A percentile compares a stretch with the other conserved stretches of the same genome.
Conservation (phyloP, 352 stramenopile species). For the Globisporangium cederbergense region DNA sequence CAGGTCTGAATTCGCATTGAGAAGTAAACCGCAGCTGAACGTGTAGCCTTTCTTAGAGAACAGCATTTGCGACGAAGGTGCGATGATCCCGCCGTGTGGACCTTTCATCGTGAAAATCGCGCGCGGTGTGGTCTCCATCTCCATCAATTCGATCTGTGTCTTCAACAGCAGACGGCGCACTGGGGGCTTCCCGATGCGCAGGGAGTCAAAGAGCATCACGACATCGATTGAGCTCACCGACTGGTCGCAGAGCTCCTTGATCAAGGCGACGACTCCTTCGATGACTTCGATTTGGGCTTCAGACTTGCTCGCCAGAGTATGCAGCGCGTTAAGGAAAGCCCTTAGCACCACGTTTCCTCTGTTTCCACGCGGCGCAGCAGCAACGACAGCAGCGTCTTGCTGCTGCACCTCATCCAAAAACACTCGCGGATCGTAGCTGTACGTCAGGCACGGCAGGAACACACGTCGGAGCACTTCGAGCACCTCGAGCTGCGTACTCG, state of each 20-base stretch:
- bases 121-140: conserved; percentile 48
- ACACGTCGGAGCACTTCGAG: conserved; percentile 38
- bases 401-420: conserved; percentile 26
- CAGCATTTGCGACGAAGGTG: conserved; percentile 48
- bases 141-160: conserved; percentile 53
- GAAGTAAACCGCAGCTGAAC: conserved; percentile 57
- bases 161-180: conserved; percentile 47
- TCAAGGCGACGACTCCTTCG: conserved; percentile 40
- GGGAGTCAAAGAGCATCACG: conserved; percentile 68
- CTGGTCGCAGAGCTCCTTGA: conserved; percentile 42
- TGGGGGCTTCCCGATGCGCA: conserved; percentile 47
- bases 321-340: conserved; percentile 41
- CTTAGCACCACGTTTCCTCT: conserved; percentile 44
- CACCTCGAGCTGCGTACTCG: conserved; percentile 26
- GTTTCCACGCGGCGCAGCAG: conserved; percentile 11
- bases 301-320: conserved; percentile 30
- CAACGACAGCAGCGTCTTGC: background rate
- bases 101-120: conserved; percentile 75
- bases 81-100: conserved; percentile 56
- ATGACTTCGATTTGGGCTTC: conserved; percentile 27
- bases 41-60: conserved; percentile 79
- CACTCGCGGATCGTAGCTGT: conserved; percentile 35
- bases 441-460: conserved; percentile 32
- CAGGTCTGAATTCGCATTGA: conserved; percentile 28
- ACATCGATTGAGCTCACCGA: conserved; percentile 60